phyloP scores from a whole-genome alignment of 208 protist species.

The Trypanosomatidae sp. region DNA sequence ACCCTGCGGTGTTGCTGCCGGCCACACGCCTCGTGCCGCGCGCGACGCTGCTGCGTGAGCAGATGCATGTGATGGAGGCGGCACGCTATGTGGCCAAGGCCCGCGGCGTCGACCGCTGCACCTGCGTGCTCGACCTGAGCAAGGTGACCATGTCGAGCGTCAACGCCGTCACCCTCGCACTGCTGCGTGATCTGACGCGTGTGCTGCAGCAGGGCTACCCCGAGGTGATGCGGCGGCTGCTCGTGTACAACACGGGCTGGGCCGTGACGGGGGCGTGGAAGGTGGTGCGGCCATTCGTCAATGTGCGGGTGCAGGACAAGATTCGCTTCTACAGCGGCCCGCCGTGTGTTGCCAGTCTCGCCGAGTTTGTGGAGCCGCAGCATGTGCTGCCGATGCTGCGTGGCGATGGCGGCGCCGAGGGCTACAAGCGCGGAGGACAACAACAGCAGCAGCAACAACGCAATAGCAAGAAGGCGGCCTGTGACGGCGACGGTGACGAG shows the following conservation, averaged over 20 bases:
- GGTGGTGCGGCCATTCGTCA: constrained; percentile 47
- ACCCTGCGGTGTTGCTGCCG: constrained; percentile 24
- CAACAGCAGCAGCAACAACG: no score
- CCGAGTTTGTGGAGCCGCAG: constrained; percentile 24
- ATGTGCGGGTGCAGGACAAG: constrained; percentile 66
- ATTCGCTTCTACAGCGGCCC: constrained; percentile 44
- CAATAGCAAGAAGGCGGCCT: no score
- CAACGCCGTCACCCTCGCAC: constrained; percentile 25
- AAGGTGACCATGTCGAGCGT: constrained; percentile 47
- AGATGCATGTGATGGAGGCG: constrained; percentile 54
- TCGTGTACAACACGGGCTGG: constrained; percentile 76
- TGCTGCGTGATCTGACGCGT: constrained; percentile 29
- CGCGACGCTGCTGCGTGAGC: constrained; percentile 23
- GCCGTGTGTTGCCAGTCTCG: constrained; percentile 20
- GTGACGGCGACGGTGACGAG: constrained; percentile 12
- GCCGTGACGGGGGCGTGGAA: constrained; percentile 67
- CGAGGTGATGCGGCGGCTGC: constrained; percentile 54
- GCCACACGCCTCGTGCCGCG: constrained; percentile 21
- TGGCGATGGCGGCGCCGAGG: constrained; percentile 17
- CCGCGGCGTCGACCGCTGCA: constrained; percentile 36
- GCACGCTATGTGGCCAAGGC: constrained; percentile 22
- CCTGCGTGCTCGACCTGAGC: constrained; percentile 59
- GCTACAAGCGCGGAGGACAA: no score
- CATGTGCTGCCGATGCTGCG: constrained; percentile 36
- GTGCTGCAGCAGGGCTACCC: constrained; percentile 71